phyloP scores from a whole-genome alignment of 192 early-diverging fungal species.

The Gonapodya sp. region DNA sequence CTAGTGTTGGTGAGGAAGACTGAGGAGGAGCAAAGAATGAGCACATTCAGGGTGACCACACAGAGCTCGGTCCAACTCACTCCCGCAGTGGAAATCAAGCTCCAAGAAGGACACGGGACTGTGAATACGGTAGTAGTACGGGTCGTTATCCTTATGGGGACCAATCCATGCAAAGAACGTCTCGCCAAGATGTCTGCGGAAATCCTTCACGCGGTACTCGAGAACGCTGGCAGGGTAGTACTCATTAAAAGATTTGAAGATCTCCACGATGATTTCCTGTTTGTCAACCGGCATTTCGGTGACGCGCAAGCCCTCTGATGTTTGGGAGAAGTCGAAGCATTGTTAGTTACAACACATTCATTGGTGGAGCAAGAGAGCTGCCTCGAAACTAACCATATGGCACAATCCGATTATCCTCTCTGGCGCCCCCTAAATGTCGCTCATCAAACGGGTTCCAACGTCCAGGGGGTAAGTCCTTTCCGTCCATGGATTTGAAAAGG shows the following conservation, averaged over 20 bases:
- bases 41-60: background rate
- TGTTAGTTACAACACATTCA: no score
- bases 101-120: background rate
- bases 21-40: background rate
- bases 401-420: background rate
- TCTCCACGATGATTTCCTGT: background rate
- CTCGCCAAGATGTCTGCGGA: background rate
- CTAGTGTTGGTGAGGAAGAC: background rate
- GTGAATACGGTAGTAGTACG: background rate
- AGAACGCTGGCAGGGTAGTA: background rate
- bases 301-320: background rate
- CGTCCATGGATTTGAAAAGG: background rate
- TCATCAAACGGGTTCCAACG: background rate
- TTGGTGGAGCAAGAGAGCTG: background rate
- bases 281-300: background rate
- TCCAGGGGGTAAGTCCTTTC: background rate
- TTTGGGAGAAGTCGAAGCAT: background rate
- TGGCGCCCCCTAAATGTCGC: background rate
- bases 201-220: background rate
- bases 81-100: background rate
- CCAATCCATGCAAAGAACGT: background rate
- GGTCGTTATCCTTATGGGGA: background rate
- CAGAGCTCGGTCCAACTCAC: background rate
- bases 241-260: background rate
- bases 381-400: background rate